Evolutionary conservation across 1,284 basidiomycete species (phyloP).

Genomic region (Naganishia sp.): DNA sequence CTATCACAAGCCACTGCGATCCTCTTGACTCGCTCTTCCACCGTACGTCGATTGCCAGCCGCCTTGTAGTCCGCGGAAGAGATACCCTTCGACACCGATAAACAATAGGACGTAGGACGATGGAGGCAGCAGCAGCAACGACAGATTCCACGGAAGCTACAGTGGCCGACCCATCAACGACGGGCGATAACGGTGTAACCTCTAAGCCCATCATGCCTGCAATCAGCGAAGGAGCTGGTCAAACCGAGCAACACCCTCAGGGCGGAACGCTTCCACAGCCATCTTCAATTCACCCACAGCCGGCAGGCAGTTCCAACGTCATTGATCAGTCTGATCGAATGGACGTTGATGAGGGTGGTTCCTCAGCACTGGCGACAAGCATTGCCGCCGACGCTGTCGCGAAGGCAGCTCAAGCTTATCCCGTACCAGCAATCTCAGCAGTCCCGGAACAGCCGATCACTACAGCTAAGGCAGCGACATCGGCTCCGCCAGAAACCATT

Average conservation of each 20-base stretch:
- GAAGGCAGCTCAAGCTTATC: neutral
- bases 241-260: neutral
- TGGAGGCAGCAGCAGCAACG: neutral
- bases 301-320: neutral
- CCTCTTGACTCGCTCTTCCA: no score
- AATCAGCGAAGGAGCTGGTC: no score
- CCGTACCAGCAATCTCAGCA: neutral
- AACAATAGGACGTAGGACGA: neutral
- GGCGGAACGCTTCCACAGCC: neutral
- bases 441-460: neutral
- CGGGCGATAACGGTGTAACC: neutral
- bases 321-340: constrained; percentile 1
- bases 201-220: neutral
- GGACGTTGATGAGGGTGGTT: neutral
- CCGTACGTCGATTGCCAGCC: no score
- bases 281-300: neutral
- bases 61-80: no score
- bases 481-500: neutral
- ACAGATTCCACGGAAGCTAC: neutral
- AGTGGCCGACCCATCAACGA: neutral
- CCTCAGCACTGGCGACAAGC: neutral
- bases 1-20: no score
- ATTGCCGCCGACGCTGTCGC: neutral
- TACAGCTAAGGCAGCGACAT: neutral
- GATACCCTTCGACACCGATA: neutral